Base-by-base conservation (phyloP, 495 filamentous ascomycete species). In the Penicillium turbatum region DNA sequence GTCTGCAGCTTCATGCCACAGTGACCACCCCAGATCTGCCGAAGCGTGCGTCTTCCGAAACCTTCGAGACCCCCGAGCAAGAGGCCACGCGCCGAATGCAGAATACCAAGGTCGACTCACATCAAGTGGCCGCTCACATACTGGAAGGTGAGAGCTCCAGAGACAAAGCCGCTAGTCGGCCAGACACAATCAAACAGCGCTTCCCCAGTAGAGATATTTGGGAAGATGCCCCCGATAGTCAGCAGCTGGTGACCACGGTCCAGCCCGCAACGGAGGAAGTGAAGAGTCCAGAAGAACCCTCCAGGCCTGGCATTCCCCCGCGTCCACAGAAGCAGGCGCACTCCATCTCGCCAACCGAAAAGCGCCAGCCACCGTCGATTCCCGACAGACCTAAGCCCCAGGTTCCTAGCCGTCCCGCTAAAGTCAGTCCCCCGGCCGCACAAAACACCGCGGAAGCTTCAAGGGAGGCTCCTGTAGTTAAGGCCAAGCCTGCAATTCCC, bases 171-270 rank as follows among this genome's bases (percentile, higher is more conserved):
- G 46, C 66, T 9, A 64, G 67, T 3, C 76, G 82, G 7, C 77
- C 84, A 3, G 74, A 77, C 21, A 30, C 59, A 16, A 61, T 82
- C 61, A 79, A 82, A 50, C 87, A 87, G 31, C 81, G 91, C 6
- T 99, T 99, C 66, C 93, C 93, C 5, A 96, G 92, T 65, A 83
- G 83, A 32, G 93, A 99, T 71, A 87, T 97, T 39, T 99, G 93
- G 93, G 93, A 99, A 73, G 93, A 99, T 65, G 83, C 82, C 0
- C 92, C 93, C 4, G 88, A 93, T 57, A 90, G 86, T 60, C 80
- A 89, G 40, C 79, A 86, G 49, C 79, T 95, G 26, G 82, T 87
- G 54, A 91, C 93, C 10, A 92, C 87, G 4, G 85, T 97, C 21
- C 82, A 79, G 42, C 84, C 89, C 36, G 63, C 72, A 11, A 70